Conservation (phyloP, 345 rosid species). For the Pugionium cornutum region DNA sequence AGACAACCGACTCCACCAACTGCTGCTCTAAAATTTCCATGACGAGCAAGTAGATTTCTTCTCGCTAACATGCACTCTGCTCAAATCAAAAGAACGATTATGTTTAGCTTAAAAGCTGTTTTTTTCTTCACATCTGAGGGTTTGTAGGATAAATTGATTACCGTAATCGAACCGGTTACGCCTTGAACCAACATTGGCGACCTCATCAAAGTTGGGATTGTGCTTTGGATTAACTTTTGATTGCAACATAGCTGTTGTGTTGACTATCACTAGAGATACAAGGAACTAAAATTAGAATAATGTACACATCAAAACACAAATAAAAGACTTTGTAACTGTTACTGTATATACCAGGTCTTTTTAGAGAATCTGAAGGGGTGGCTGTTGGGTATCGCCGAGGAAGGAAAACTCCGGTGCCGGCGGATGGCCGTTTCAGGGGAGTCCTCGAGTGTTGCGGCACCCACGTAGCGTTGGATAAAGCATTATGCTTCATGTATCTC, state of each 20-base stretch:
- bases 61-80: constrained; percentile 34
- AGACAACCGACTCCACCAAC: constrained; percentile 13
- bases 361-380: neutral
- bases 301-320: neutral
- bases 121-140: neutral
- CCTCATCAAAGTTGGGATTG: constrained; percentile 26
- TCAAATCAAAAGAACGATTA: neutral
- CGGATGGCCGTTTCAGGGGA: constrained; percentile 30
- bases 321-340: neutral
- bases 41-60: constrained; percentile 28
- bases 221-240: neutral
- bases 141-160: neutral
- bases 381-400: constrained; percentile 34
- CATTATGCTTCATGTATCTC: neutral
- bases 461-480: constrained; percentile 3
- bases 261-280: neutral
- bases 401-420: constrained; percentile 42
- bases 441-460: neutral
- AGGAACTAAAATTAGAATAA: neutral
- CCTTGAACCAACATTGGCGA: constrained; percentile 3
- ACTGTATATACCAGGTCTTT: neutral
- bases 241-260: neutral
- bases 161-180: constrained; percentile 33
- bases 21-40: constrained; percentile 23
- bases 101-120: too few relatives aligned